These are phyloP conservation scores for Monosporascus sp. DNA, from an alignment of 2,329 filamentous ascomycete genomes.

Conservation along the genomic window DNA sequence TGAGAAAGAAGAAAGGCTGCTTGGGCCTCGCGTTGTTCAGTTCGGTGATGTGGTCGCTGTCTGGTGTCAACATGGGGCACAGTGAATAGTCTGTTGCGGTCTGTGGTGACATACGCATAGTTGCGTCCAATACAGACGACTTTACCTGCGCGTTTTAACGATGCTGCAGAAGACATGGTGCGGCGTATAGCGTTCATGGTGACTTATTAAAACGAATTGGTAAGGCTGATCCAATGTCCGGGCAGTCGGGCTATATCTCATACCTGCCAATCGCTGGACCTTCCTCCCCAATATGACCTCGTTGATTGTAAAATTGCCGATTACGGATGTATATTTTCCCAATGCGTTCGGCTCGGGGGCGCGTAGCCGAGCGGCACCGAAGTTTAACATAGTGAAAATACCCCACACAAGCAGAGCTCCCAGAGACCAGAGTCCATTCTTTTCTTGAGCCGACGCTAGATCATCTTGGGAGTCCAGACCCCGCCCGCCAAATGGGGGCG, in stretches of 20 bases:
- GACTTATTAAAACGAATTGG: neutral
- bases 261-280: no score
- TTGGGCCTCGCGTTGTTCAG: constrained; percentile 82
- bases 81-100: no score
- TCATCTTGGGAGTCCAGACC: no score
- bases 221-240: neutral
- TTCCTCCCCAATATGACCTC: no score
- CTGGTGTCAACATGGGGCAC: constrained; percentile 2
- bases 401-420: no score
- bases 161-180: constrained; percentile 37
- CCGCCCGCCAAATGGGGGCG: no score
- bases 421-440: no score
- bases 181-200: constrained; percentile 31
- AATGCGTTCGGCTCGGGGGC: neutral
- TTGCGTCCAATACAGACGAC: constrained; percentile 93
- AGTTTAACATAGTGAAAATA: neutral
- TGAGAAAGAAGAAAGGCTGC: constrained; percentile 98
- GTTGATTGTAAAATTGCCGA: neutral
- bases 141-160: constrained; percentile 57
- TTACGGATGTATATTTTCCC: neutral
- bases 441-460: neutral
- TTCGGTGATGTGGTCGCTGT: constrained; percentile 87
- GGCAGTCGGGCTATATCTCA: neutral
- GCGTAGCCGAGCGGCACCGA: neutral
- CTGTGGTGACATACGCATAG: constrained; percentile 66